Percentiles rank a stretch among this genome's conserved stretches.
These are phyloP conservation scores for Ophiostoma pallidulum DNA, from an alignment of 2,329 filamentous ascomycete species.

Conservation along the genomic window DNA sequence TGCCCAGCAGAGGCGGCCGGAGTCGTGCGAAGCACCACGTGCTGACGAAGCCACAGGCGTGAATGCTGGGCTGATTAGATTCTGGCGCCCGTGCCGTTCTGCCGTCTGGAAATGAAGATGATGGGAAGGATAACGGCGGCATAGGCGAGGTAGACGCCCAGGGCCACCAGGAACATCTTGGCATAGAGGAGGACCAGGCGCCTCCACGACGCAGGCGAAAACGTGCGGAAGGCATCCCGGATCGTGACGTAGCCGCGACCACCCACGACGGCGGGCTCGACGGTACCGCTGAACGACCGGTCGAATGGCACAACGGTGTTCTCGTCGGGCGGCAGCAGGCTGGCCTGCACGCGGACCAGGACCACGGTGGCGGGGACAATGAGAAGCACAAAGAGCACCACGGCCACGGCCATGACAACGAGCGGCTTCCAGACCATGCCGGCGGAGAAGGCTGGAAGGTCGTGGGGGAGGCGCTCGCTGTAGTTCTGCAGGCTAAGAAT, in stretches of 20 bases:
- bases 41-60: too few relatives aligned
- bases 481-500: constrained; percentile 38
- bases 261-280: constrained; percentile 64
- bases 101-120: constrained; percentile 32
- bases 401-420: constrained; percentile 34
- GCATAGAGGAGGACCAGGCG: constrained; percentile 65
- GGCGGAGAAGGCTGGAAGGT: constrained; percentile 29
- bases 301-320: constrained; percentile 87
- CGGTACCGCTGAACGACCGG: constrained; percentile 69
- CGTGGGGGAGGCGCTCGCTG: constrained; percentile 28
- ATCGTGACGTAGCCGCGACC: constrained; percentile 63
- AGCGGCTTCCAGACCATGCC: constrained; percentile 37
- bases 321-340: constrained; percentile 69
- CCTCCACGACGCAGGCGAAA: constrained; percentile 61
- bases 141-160: constrained; percentile 39
- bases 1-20: too few relatives aligned
- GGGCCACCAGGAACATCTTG: constrained; percentile 55
- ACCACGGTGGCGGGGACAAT: constrained; percentile 68
- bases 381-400: constrained; percentile 50
- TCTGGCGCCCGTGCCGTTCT: too few relatives aligned
- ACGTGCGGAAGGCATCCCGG: constrained; percentile 68
- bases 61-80: too few relatives aligned
- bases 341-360: constrained; percentile 76
- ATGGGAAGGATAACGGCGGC: constrained; percentile 42
- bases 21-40: too few relatives aligned